phyloP scores from a whole-genome alignment of 169 alveolate species.

The Amoebophrya sp. region DNA sequence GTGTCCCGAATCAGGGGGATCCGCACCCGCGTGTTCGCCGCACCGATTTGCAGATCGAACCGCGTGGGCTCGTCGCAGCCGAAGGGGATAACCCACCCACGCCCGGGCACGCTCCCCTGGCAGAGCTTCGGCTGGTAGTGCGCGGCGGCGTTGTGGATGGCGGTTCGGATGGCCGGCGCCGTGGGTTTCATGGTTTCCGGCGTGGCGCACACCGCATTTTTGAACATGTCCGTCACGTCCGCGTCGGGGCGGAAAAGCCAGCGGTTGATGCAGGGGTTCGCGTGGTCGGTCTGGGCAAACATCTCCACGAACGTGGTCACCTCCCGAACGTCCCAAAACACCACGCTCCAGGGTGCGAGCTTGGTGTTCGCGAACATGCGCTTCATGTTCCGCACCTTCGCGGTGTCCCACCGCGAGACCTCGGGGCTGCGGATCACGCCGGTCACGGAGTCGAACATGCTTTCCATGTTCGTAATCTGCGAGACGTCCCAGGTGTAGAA shows the following conservation, averaged over 20 bases:
- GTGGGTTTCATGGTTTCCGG: background rate
- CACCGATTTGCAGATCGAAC: background rate
- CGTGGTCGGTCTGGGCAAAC: background rate
- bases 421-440: background rate
- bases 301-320: background rate
- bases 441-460: background rate
- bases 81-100: background rate
- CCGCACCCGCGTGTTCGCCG: background rate
- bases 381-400: background rate
- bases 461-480: background rate
- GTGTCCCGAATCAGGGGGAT: background rate
- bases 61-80: background rate
- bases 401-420: background rate
- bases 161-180: background rate
- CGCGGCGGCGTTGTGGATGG: background rate
- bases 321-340: background rate
- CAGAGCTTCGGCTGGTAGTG: background rate
- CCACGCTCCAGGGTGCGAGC: background rate
- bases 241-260: background rate
- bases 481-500: background rate
- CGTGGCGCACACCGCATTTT: background rate
- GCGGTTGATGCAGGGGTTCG: background rate
- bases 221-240: background rate
- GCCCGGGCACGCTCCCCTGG: background rate
- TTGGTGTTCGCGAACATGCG: background rate